Conservation (phyloP, 1,284 basidiomycete species). For the Sphagnurus paluster region DNA sequence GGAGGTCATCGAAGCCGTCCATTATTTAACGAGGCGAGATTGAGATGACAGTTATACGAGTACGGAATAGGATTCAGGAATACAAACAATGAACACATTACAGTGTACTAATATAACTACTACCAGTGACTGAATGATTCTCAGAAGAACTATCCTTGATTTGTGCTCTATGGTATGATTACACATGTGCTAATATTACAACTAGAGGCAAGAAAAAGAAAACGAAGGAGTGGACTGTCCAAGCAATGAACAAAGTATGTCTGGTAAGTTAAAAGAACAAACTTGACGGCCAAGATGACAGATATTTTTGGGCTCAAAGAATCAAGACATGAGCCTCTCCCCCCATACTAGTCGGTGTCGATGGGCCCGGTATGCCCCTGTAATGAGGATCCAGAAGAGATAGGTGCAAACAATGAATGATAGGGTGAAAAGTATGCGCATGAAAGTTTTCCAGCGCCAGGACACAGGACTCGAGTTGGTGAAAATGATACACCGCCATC, state of each 20-base stretch:
- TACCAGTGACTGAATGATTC: too few species aligned
- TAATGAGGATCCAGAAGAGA: constrained; percentile 59
- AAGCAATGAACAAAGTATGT: constrained; percentile 1
- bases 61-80: background rate
- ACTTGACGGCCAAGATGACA: too few species aligned
- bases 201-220: too few species aligned
- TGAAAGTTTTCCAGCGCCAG: constrained; percentile 58
- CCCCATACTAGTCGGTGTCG: constrained; percentile 74
- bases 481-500: constrained; percentile 70
- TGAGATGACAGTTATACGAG: background rate
- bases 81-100: too few species aligned
- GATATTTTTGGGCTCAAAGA: too few species aligned
- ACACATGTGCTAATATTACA: constrained; percentile 4
- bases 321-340: constrained; percentile 67
- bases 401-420: constrained; percentile 56
- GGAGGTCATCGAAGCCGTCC: constrained; percentile 78
- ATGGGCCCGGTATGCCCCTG: constrained; percentile 68
- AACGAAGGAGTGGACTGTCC: constrained; percentile 1
- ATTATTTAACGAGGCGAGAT: constrained; percentile 31
- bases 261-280: background rate
- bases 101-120: too few species aligned
- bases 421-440: constrained; percentile 58
- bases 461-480: constrained; percentile 68
- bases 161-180: constrained; percentile 6
- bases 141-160: background rate